A percentile compares a stretch with the other conserved stretches of the same genome.
Conservation (phyloP, 31 red algal species). For the Endocladia muricata region DNA sequence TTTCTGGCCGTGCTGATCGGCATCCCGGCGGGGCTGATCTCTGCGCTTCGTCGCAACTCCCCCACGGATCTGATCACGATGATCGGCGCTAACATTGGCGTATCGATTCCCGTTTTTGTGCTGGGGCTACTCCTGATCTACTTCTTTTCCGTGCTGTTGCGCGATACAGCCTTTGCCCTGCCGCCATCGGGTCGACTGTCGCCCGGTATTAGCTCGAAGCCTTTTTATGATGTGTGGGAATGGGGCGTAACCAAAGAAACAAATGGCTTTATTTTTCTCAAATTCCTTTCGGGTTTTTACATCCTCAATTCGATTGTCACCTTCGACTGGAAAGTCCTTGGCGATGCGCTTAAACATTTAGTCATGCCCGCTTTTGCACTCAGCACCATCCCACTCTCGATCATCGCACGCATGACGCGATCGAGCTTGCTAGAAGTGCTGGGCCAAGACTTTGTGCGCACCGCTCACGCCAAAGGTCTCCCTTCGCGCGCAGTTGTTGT, state of each 20-base stretch:
- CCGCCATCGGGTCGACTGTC: too few relatives aligned
- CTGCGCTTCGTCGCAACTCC: neutral
- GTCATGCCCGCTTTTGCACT: neutral
- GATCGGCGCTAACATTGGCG: neutral
- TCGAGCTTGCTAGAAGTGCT: too few relatives aligned
- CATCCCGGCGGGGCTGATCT: neutral
- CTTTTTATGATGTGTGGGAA: too few relatives aligned
- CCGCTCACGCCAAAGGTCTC: too few relatives aligned
- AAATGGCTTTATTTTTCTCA: neutral
- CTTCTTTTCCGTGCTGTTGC: neutral
- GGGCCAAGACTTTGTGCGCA: too few relatives aligned
- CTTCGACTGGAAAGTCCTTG: neutral
- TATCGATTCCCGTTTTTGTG: neutral
- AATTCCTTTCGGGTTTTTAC: neutral
- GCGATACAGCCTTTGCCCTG: too few relatives aligned
- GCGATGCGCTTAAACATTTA: conserved; percentile 6
- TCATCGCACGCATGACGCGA: neutral
- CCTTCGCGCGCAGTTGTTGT: too few relatives aligned
- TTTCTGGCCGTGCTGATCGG: neutral
- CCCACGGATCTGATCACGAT: neutral
- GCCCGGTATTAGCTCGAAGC: too few relatives aligned
- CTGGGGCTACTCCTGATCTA: neutral
- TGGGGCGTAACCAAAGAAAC: neutral
- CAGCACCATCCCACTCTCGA: neutral
- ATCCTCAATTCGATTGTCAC: neutral